Conservation (phyloP, 768 basidiomycete species). For the Russula dissimulans region DNA sequence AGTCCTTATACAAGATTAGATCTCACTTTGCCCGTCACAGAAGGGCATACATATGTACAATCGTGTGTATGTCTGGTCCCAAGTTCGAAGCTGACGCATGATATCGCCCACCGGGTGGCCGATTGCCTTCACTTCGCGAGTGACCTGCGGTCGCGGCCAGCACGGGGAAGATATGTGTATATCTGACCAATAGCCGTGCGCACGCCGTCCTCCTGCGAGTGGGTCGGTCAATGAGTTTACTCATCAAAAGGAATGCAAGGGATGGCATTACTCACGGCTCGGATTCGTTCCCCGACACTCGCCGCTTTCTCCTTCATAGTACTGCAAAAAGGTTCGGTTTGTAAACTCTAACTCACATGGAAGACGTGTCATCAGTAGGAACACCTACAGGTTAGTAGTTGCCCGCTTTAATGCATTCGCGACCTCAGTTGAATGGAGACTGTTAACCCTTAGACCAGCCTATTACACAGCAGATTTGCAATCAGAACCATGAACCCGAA, state of each 20-base stretch:
- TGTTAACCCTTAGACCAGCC: slow-evolving; percentile 44
- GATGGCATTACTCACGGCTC: slow-evolving; percentile 25
- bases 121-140: background rate
- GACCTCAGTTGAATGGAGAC: slow-evolving; percentile 38
- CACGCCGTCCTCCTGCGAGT: slow-evolving; percentile 46
- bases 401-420: slow-evolving; percentile 47
- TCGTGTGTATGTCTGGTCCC: no score
- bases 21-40: no score
- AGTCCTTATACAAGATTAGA: no score
- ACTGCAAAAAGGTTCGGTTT: slow-evolving; percentile 24
- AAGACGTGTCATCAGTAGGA: background rate
- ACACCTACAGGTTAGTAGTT: slow-evolving; percentile 40
- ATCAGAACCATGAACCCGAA: background rate
- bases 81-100: no score
- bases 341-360: background rate
- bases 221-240: background rate
- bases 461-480: slow-evolving; percentile 12
- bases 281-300: slow-evolving; percentile 36
- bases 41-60: no score
- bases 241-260: background rate
- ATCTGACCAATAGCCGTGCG: slow-evolving; percentile 47
- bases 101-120: no score
- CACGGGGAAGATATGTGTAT: slow-evolving; percentile 42
- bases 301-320: slow-evolving; percentile 56
- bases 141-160: slow-evolving; percentile 23